Conservation (phyloP, 2,329 filamentous ascomycete genomes). For the Diplodia mutila region DNA sequence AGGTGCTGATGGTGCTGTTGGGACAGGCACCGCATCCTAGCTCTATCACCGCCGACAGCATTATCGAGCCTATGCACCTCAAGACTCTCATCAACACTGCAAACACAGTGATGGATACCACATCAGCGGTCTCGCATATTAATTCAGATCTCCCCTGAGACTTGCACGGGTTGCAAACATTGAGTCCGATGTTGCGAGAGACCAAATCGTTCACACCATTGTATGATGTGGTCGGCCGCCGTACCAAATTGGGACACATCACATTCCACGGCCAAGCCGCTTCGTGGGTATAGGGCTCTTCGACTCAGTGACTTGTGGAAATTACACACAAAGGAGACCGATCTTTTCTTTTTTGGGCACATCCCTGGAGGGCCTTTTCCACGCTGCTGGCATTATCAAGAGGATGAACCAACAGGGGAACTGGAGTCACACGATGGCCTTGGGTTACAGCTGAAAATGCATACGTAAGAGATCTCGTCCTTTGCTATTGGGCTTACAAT, state of each 20-base stretch:
- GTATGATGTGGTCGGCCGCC: constrained; percentile 47
- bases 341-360: too few relatives aligned
- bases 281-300: constrained; percentile 38
- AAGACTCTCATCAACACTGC: background rate
- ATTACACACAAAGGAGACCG: constrained; percentile 29
- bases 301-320: constrained; percentile 33
- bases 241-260: constrained; percentile 53
- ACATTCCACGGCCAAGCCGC: constrained; percentile 55
- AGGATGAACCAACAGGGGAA: too few relatives aligned
- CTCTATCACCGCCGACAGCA: background rate
- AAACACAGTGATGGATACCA: background rate
- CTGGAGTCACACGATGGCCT: too few relatives aligned
- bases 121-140: background rate
- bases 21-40: constrained; percentile 36
- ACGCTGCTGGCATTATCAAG: too few relatives aligned
- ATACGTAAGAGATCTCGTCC: too few relatives aligned
- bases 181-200: constrained; percentile 59
- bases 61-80: background rate
- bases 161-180: constrained; percentile 70
- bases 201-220: constrained; percentile 56
- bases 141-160: constrained; percentile 40
- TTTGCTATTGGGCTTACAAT: too few relatives aligned
- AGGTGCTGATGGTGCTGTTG: constrained; percentile 59
- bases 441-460: too few relatives aligned
- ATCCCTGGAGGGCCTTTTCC: too few relatives aligned